Evolutionary conservation across 176 grass and related monocot genomes (phyloP).

Genomic region (Oryza coarctata): DNA sequence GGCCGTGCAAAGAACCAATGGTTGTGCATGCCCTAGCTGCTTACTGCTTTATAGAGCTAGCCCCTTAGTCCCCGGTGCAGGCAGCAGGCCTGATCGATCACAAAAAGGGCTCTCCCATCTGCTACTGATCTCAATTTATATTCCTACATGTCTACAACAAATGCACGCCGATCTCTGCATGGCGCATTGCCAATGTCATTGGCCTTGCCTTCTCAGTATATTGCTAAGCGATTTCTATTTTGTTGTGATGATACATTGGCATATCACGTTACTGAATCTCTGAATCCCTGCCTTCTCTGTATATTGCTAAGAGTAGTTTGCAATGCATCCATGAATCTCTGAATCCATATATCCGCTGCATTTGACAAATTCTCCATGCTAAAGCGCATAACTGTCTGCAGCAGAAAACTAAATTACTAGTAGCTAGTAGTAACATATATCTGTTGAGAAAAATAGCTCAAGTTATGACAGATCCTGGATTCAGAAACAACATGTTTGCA

Average conservation of each 20-base stretch:
- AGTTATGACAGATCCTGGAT: neutral
- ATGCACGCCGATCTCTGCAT: neutral
- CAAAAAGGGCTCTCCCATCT: slow-evolving; percentile 41
- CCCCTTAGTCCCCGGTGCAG: slow-evolving; percentile 28
- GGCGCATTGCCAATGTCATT: slow-evolving; percentile 6
- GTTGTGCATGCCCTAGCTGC: slow-evolving; percentile 31
- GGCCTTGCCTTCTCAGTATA: neutral
- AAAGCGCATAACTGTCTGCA: neutral
- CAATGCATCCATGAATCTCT: neutral
- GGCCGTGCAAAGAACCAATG: slow-evolving; percentile 24
- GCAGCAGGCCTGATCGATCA: slow-evolving; percentile 46
- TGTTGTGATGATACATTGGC: neutral
- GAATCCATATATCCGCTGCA: neutral
- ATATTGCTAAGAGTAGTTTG: neutral
- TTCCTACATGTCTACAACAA: slow-evolving; percentile 5
- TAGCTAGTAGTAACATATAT: too few species aligned
- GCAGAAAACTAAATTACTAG: neutral
- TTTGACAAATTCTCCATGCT: neutral
- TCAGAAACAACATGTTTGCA: neutral
- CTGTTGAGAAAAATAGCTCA: neutral
- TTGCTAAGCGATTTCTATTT: neutral
- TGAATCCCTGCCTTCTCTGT: neutral
- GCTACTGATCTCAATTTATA: slow-evolving; percentile 18
- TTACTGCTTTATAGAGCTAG: slow-evolving; percentile 19
- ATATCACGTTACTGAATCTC: neutral